Base-by-base conservation (phyloP, 108 stramenopile genomes). In the Skeletonema marinoi region DNA sequence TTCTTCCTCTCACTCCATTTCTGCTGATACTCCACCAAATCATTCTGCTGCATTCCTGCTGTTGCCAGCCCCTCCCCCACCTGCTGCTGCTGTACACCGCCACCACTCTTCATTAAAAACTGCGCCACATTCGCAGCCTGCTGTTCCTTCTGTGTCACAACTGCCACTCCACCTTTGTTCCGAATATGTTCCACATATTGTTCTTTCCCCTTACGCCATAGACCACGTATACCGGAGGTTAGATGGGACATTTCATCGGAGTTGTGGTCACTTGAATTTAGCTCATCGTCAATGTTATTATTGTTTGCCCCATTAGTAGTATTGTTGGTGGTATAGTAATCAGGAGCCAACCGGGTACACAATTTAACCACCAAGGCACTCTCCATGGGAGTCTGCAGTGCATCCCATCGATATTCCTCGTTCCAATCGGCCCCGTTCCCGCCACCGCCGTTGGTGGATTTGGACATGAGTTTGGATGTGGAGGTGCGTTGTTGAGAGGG, bases 401-500 rank as follows among this genome's bases (percentile, higher is more conserved):
- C 33, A 69, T 95, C 90, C 93, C 93, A 95, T 48, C 93, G 83
- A 64, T 88, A 76, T 68, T 95, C 93, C 75, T 95, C 89, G 70
- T 92, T 81, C 82, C 89, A 95, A 66, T 95, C 93, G 38, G 81
- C 81, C 7, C 78, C 78, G 36, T 69, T 80, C 21, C 78, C 75
- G 14, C 75, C 58, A 19, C 72, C 65, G 21, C 80, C 71, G 64
- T 78, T 75, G 60, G 68, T 58, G 14, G 30, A 33, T 21, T 29
- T 69, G 58, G 75, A 39, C 69, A 77, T 64, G 25, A 77, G 31
- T 63, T 51, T 71, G 32, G 44, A 65, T 3, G 70, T 16, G 7
- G 70, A 71, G 31, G 25, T 32, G 17, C 64, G 62, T 32, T 50
- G 48, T 3, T 50, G 48, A 10, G n/a, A 17, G 16, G 17, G 16